Evolutionary conservation across 2,329 filamentous ascomycete species (phyloP), one percentile per base, ranked within the genome.

Genomic region (Aspergillus terreus): DNA sequence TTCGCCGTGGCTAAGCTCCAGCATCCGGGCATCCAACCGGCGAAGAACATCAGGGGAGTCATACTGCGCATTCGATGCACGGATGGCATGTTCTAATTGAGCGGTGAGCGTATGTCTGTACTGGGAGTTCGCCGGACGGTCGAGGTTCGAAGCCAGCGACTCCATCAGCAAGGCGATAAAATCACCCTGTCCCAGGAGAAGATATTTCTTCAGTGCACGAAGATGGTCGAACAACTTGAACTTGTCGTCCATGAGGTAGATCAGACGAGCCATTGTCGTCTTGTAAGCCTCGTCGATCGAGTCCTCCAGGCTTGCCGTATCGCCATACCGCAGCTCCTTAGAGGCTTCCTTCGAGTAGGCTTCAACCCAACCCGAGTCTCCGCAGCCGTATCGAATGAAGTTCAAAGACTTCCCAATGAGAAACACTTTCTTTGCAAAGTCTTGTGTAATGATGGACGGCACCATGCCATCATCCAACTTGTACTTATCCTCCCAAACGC

Each of bases 251-350:
- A 99, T 96, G 49, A 99, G 82, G 65, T 92, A 82, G 63, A 96
- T 95, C 25, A 97, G 79, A 12, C 92, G 87, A 51, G 90, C 90
- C 92, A 99, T 99, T 5, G 95, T 97, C 0, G 90, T 94, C 71
- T 95, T 96, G 76, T 99, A 96, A 2, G 95, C 94, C 62, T 96
- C 90, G 61, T 96, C 94, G 61, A 99, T 99, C 72, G 90, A 96
- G 1, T 85, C 84, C 68, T 96, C 92, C 0, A 99, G 80, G 1
- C 87, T 95, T 0, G 90, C 90, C 6, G 92, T 96, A 70, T 97
- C 92, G 46, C 92, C 92, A 66, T 99, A 97, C 45, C 84, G 83
- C 32, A 99, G 79, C 71, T 96, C 90, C 71, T 94, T 95, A 9
- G 92, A 96, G 1, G 92, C 88, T 46, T 86, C 87, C 67, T 95